These are phyloP conservation scores for Cymbopogon citratus DNA, from an alignment of 176 grass and related monocot genomes.

Conservation along the genomic window DNA sequence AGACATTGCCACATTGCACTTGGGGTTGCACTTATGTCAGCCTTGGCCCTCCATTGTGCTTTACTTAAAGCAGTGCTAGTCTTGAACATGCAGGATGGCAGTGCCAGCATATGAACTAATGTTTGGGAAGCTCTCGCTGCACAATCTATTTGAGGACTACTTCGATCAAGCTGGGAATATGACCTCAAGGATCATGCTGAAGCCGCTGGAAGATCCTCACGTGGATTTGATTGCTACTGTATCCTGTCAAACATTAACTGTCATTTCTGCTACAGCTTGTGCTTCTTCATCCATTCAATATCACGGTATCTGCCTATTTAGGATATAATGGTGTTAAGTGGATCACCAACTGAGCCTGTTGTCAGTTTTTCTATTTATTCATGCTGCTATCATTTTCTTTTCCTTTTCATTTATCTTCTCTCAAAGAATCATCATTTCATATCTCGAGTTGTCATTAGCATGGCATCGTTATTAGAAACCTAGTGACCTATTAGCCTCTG, in stretches of 20 bases:
- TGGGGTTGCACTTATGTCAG: not conserved
- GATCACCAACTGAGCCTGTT: not conserved
- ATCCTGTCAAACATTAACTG: constrained; percentile 37
- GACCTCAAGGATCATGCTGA: constrained; percentile 65
- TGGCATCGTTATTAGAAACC: not conserved
- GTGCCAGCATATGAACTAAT: constrained; percentile 85
- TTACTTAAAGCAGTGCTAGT: not conserved
- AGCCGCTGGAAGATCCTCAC: constrained; percentile 75
- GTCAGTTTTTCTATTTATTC: not conserved
- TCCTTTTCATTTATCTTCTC: not conserved
- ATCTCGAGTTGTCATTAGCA: not conserved
- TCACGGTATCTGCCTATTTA: not conserved
- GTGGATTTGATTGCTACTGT: constrained; percentile 76
- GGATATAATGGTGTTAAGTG: not conserved
- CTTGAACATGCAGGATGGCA: constrained; percentile 49
- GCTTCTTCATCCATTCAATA: not conserved
- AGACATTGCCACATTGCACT: not conserved
- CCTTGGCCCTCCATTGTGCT: not conserved
- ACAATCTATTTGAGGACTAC: constrained; percentile 77
- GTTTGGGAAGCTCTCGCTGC: constrained; percentile 75
- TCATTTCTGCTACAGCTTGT: not conserved
- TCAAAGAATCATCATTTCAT: not conserved
- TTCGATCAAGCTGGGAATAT: constrained; percentile 67
- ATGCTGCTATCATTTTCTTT: not conserved
- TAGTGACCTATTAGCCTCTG: not conserved